phyloP scores from a whole-genome alignment of 2,329 filamentous ascomycete genomes.

The Hymenoscyphus repandus region DNA sequence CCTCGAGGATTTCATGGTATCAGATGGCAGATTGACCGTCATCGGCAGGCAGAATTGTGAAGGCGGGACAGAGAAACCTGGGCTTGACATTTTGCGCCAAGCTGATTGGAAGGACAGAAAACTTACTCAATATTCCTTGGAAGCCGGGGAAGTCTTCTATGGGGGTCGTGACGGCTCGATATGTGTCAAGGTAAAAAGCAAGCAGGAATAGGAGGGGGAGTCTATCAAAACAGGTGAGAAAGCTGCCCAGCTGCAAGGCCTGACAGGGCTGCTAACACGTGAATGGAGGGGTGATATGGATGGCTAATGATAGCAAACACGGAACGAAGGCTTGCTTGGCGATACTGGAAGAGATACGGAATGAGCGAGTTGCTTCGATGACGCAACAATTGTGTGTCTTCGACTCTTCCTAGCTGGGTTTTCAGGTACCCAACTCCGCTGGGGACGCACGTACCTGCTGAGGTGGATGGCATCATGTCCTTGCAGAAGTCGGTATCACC shows the following conservation, averaged over 20 bases:
- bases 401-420: neutral
- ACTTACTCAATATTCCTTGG: neutral
- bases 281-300: neutral
- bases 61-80: neutral
- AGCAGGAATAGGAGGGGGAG: neutral
- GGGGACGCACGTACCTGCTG: too few species aligned
- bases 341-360: neutral
- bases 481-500: neutral
- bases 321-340: neutral
- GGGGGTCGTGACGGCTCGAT: constrained; percentile 8
- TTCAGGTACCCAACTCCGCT: constrained; percentile 5
- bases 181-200: constrained; percentile 16
- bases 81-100: constrained; percentile 5
- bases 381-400: constrained; percentile 4
- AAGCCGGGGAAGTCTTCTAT: neutral
- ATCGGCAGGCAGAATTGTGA: constrained; percentile 6
- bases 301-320: too few species aligned
- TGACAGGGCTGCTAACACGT: neutral
- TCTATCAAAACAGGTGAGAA: neutral
- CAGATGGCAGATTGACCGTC: constrained; percentile 8
- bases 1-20: neutral
- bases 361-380: neutral
- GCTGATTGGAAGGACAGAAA: neutral
- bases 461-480: neutral
- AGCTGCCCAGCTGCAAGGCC: neutral